These are phyloP conservation scores for Lachnellula arida DNA, from an alignment of 2,329 filamentous ascomycete species.

Conservation along the genomic window DNA sequence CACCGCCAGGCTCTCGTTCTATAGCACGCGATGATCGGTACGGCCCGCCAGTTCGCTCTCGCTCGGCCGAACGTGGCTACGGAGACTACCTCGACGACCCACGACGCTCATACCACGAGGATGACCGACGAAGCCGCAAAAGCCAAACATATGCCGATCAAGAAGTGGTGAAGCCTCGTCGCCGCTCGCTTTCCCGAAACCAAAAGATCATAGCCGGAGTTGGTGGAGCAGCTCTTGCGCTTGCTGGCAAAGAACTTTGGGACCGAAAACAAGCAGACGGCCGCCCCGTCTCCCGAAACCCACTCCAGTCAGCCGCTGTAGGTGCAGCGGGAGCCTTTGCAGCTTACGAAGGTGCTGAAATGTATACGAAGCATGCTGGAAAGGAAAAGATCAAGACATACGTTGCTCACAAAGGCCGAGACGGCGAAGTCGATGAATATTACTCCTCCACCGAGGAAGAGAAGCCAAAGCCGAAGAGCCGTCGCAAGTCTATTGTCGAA, in stretches of 20 bases:
- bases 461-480: constrained; percentile 45
- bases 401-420: constrained; percentile 49
- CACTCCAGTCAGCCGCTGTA: constrained; percentile 54
- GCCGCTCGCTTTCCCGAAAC: constrained; percentile 54
- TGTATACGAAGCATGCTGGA: constrained; percentile 51
- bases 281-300: constrained; percentile 51
- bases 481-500: constrained; percentile 61
- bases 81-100: constrained; percentile 53
- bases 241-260: constrained; percentile 61
- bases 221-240: constrained; percentile 58
- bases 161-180: constrained; percentile 46
- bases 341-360: constrained; percentile 58
- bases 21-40: constrained; percentile 30
- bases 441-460: constrained; percentile 52
- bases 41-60: constrained; percentile 49
- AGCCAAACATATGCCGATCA: constrained; percentile 49
- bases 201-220: constrained; percentile 64
- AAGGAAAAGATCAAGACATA: constrained; percentile 46
- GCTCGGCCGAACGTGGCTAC: constrained; percentile 58
- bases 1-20: constrained; percentile 46
- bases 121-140: constrained; percentile 45
- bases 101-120: constrained; percentile 43
- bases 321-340: constrained; percentile 61
- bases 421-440: constrained; percentile 49
- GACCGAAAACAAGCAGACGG: constrained; percentile 52